phyloP scores from a whole-genome alignment of 495 filamentous ascomycete genomes.

The Gamarada debralockiae region DNA sequence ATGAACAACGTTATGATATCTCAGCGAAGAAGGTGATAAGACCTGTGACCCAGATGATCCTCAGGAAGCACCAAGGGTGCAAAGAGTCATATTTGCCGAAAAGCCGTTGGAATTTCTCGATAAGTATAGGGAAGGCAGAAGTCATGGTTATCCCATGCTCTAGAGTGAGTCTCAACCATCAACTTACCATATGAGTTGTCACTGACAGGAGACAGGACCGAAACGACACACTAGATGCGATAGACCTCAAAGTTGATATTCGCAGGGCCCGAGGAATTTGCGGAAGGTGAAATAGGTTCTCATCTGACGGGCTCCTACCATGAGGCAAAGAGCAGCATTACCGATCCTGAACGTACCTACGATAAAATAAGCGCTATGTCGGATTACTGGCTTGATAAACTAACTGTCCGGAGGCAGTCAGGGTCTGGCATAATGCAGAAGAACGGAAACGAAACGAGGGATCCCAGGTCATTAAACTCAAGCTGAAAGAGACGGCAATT shows the following conservation, averaged over 20 bases:
- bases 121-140: conserved; percentile 17
- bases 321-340: too few relatives aligned
- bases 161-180: conserved; percentile 16
- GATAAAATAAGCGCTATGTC: background rate
- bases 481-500: background rate
- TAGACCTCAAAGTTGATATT: too few relatives aligned
- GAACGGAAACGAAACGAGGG: background rate
- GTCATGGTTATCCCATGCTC: conserved; percentile 21
- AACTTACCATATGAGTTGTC: background rate
- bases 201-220: conserved; percentile 3
- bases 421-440: conserved; percentile 5
- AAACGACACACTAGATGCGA: too few relatives aligned
- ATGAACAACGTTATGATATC: conserved; percentile 13
- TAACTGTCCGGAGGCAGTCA: background rate
- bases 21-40: background rate
- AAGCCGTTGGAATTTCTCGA: conserved; percentile 26
- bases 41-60: conserved; percentile 11
- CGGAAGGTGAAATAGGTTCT: too few relatives aligned
- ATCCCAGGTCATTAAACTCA: background rate
- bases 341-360: too few relatives aligned
- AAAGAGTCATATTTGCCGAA: conserved; percentile 21
- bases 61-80: conserved; percentile 1
- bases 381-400: background rate
- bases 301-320: too few relatives aligned
- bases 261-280: too few relatives aligned